These are phyloP conservation scores for Lachnellula willkommii DNA, from an alignment of 2,329 filamentous ascomycete genomes.

Conservation along the genomic window DNA sequence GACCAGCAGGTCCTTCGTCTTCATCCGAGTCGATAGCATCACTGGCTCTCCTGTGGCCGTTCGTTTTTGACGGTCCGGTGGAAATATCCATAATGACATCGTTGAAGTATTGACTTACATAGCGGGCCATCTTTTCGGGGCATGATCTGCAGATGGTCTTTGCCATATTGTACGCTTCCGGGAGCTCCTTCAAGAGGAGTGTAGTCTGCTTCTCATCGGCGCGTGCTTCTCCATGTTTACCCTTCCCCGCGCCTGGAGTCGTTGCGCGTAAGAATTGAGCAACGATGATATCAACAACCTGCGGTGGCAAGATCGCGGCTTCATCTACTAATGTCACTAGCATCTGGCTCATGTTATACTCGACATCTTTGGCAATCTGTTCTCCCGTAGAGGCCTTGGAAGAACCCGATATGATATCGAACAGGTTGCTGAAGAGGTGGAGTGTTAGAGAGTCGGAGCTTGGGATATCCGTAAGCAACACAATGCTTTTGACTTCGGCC, in stretches of 20 bases:
- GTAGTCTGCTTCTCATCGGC: conserved; percentile 75
- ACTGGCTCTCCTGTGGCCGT: conserved; percentile 44
- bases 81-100: conserved; percentile 91
- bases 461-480: conserved; percentile 83
- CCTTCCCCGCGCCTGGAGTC: conserved; percentile 56
- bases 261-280: conserved; percentile 91
- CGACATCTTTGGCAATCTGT: conserved; percentile 84
- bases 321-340: conserved; percentile 85
- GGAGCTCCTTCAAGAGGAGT: conserved; percentile 78
- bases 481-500: conserved; percentile 88
- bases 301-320: conserved; percentile 66
- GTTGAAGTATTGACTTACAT: conserved; percentile 94
- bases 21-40: conserved; percentile 59
- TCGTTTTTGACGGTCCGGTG: conserved; percentile 40
- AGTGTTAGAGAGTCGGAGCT: conserved; percentile 73
- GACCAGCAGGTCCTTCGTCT: conserved; percentile 53
- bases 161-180: conserved; percentile 92
- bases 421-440: conserved; percentile 79
- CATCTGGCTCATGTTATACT: conserved; percentile 84
- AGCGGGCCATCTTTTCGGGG: conserved; percentile 89
- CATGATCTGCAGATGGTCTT: conserved; percentile 87
- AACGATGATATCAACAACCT: conserved; percentile 87
- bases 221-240: conserved; percentile 43
- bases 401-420: conserved; percentile 81
- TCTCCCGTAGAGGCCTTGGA: conserved; percentile 72